Conservation (phyloP, 1,284 basidiomycete genomes). For the Singerocomus rubriflavus region DNA sequence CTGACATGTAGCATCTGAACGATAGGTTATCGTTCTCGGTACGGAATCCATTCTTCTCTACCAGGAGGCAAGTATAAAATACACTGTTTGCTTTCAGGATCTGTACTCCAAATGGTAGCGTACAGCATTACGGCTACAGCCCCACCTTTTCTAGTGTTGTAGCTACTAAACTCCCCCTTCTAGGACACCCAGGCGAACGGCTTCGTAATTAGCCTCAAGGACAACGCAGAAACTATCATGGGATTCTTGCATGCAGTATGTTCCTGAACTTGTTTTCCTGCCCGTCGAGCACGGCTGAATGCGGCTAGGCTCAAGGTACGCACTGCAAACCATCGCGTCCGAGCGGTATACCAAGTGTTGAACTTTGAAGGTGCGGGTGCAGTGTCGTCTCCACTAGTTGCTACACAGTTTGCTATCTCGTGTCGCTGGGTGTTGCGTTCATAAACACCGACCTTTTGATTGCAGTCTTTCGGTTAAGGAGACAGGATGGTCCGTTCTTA, state of each 20-base stretch:
- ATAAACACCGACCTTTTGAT: slow-evolving; percentile 43
- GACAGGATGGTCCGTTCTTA: slow-evolving; percentile 47
- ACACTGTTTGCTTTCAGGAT: slow-evolving; percentile 24
- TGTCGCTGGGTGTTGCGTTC: slow-evolving; percentile 54
- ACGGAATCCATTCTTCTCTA: not conserved
- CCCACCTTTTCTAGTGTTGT: slow-evolving; percentile 62
- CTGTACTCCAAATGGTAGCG: slow-evolving; percentile 38
- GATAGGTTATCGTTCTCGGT: slow-evolving; percentile 31
- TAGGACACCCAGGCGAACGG: slow-evolving; percentile 34
- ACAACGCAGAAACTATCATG: slow-evolving; percentile 32
- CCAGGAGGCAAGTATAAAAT: not conserved
- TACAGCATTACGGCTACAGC: slow-evolving; percentile 57
- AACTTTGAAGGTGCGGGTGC: slow-evolving; percentile 51
- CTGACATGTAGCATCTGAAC: slow-evolving; percentile 1
- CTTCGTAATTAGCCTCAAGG: slow-evolving; percentile 29
- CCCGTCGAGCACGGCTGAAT: not conserved
- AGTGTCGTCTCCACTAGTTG: slow-evolving; percentile 54
- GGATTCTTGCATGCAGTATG: slow-evolving; percentile 30
- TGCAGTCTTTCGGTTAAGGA: slow-evolving; percentile 51
- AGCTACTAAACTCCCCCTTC: slow-evolving; percentile 28
- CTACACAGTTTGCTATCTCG: slow-evolving; percentile 67
- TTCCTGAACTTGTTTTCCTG: not conserved
- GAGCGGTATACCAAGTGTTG: not conserved
- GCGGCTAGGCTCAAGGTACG: slow-evolving; percentile 34
- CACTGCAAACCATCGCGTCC: not conserved